Percentiles rank a stretch among this genome's conserved stretches.
Conservation (phyloP, 345 rosid genomes). For the Hibiscus mutabilis region DNA sequence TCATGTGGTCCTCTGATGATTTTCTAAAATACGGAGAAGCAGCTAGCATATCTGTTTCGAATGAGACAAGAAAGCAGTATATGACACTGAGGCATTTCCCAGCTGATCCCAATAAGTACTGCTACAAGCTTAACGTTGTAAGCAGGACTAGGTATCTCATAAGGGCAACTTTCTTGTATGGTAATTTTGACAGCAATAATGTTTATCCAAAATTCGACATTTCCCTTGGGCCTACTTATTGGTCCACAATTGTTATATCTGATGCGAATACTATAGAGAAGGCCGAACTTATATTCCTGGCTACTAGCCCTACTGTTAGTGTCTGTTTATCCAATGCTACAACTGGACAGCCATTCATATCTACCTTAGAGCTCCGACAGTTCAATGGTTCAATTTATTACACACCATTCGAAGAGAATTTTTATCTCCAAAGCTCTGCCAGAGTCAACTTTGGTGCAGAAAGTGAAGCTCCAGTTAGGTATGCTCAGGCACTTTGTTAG, state of each 20-base stretch:
- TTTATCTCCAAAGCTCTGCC: constrained; percentile 72
- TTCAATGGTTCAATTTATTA: constrained; percentile 78
- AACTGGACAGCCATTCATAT: constrained; percentile 93
- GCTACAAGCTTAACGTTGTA: constrained; percentile 63
- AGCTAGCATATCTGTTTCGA: constrained; percentile 45
- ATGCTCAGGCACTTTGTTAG: constrained; percentile 16
- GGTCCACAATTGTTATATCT: constrained; percentile 87
- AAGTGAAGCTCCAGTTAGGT: constrained; percentile 78
- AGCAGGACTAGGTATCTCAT: constrained; percentile 77
- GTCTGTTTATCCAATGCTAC: constrained; percentile 97
- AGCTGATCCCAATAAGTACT: constrained; percentile 81
- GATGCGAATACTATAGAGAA: constrained; percentile 63
- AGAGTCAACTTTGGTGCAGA: constrained; percentile 95
- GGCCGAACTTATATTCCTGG: constrained; percentile 77
- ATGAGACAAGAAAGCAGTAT: constrained; percentile 73
- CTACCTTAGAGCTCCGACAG: constrained; percentile 95
- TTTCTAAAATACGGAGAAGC: constrained; percentile 56
- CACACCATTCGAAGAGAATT: constrained; percentile 57
- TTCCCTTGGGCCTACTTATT: constrained; percentile 82
- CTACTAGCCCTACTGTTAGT: constrained; percentile 54
- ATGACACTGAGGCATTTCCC: constrained; percentile 83
- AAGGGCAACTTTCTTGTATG: constrained; percentile 94
- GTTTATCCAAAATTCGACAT: constrained; percentile 92
- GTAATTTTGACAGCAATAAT: constrained; percentile 76
- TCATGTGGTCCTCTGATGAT: constrained; percentile 70